phyloP scores from a whole-genome alignment of 768 basidiomycete species.

The Rickenella mellea region DNA sequence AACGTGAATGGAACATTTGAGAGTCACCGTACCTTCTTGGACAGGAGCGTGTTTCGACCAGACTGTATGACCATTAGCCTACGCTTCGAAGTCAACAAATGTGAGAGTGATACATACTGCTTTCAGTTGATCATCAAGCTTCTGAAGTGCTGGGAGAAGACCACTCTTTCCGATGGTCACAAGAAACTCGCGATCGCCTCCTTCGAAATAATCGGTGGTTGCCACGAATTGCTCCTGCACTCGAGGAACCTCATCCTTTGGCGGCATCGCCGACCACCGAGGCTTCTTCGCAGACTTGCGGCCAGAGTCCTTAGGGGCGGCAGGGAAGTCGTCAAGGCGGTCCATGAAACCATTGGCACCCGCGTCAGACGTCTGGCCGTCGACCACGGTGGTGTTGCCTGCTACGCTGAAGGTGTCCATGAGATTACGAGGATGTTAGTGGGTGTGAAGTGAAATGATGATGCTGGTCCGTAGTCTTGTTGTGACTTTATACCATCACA shows the following conservation, averaged over 20 bases:
- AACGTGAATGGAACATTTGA: not conserved
- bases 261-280: too few relatives aligned
- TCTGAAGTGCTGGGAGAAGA: constrained; percentile 57
- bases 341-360: too few relatives aligned
- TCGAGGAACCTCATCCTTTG: too few relatives aligned
- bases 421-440: not conserved
- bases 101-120: constrained; percentile 24
- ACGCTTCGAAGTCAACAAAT: constrained; percentile 4
- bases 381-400: not conserved
- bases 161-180: constrained; percentile 60
- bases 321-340: too few relatives aligned
- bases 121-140: constrained; percentile 54
- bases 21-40: constrained; percentile 51
- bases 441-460: too few relatives aligned
- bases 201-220: constrained; percentile 25
- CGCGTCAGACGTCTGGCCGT: not conserved
- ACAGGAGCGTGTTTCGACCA: constrained; percentile 48
- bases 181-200: constrained; percentile 64
- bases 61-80: constrained; percentile 27
- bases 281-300: too few relatives aligned
- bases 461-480: too few relatives aligned
- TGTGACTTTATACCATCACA: too few relatives aligned
- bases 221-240: too few relatives aligned
- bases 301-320: too few relatives aligned
- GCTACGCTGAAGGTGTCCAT: constrained; percentile 1